Evolutionary conservation across 2,329 filamentous ascomycete species (phyloP), one percentile per base, ranked within the genome.

Genomic region (Anisogramma anomala): DNA sequence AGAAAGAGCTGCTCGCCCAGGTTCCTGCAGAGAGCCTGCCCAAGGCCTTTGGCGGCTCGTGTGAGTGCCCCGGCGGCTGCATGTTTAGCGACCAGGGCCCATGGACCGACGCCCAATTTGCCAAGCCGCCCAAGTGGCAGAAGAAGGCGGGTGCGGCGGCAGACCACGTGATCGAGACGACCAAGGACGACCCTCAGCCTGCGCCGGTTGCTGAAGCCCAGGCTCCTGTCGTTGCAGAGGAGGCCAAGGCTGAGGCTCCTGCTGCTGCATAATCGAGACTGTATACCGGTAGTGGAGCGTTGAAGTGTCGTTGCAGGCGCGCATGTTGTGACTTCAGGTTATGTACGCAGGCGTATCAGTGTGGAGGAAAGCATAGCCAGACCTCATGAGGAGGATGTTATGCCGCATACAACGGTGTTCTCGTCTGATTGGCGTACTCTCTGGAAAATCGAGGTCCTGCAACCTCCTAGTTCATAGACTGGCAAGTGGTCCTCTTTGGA

Each of bases 21-120:
- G 75, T 98, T 3, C 82, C 87, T 2, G 72, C 78, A 39, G 88
- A 95, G 72, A 95, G 94, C 67, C 71, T 98, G 47, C 91, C 91
- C 48, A 80, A 79, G 63, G 69, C 77, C 46, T 89, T 94, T 54
- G 91, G 91, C 49, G 91, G 91, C 47, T 70, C 63, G 30, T 98
- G 91, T 65, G 62, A 81, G 48, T 98, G 91, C 63, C 59, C 68
- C 25, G 85, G 84, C 45, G 88, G 87, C 48, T 98, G 91, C 65
- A 67, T 75, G 61, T 65, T 94, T 55, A 93, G 85, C 63, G 88
- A 98, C 60, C 79, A 79, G 47, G 91, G 91, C 39, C 91, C 91
- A 39, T 98, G 91, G 91, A 72, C 74, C 52, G 84, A 89, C 48
- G 54, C 72, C 20, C 60, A 82, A 63, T 88, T 72, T 69, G 66